A percentile compares a stretch with the other conserved stretches of the same genome.
These are phyloP conservation scores for Candida xyloterini DNA, from an alignment of 805 yeast genomes.

Conservation along the genomic window DNA sequence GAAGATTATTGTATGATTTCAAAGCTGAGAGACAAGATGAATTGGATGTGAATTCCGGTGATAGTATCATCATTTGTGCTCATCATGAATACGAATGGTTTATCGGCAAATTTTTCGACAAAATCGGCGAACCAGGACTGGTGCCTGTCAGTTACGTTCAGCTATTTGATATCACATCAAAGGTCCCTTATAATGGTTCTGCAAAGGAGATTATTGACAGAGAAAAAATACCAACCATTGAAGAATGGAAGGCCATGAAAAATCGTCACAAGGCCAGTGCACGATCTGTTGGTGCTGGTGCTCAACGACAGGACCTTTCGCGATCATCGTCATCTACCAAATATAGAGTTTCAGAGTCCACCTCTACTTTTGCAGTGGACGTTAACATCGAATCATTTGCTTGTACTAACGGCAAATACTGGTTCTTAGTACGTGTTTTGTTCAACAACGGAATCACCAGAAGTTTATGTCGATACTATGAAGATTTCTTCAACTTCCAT, in stretches of 20 bases:
- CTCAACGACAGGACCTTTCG: conserved; percentile 11
- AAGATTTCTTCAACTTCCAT: conserved; percentile 94
- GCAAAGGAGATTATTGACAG: conserved; percentile 48
- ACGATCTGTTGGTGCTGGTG: conserved; percentile 35
- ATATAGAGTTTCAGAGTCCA: conserved; percentile 10
- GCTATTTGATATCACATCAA: conserved; percentile 74
- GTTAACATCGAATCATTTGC: conserved; percentile 80
- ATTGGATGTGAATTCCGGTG: conserved; percentile 79
- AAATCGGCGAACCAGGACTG: conserved; percentile 95
- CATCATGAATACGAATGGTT: conserved; percentile 97
- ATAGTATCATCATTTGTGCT: conserved; percentile 88
- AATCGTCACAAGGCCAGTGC: conserved; percentile 91
- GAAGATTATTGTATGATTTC: conserved; percentile 82
- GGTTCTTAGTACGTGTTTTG: conserved; percentile 73
- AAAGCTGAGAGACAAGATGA: conserved; percentile 83
- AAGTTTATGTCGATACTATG: conserved; percentile 82
- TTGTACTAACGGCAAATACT: conserved; percentile 81
- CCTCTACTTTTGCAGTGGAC: conserved; percentile 39
- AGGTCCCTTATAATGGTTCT: conserved; percentile 49
- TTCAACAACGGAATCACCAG: conserved; percentile 67
- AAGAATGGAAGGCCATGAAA: conserved; percentile 89
- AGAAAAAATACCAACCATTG: conserved; percentile 84
- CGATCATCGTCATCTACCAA: conserved; percentile 18
- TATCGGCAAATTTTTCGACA: conserved; percentile 91
- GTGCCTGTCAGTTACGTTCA: conserved; percentile 91